phyloP scores from a whole-genome alignment of 108 stramenopile genomes.

The Schizochytrium sp. region DNA sequence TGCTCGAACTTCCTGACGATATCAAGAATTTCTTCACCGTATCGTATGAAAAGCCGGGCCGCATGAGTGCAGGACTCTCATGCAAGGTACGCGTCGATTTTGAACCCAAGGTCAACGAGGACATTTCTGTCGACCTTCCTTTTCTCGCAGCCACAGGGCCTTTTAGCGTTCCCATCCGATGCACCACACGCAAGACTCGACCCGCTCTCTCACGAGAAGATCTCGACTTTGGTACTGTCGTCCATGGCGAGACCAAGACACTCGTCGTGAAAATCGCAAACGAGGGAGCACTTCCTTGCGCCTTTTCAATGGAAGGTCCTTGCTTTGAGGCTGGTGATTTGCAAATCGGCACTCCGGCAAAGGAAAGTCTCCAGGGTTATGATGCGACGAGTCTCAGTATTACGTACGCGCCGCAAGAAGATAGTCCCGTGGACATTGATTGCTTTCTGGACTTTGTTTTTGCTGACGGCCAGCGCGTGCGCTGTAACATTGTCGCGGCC shows the following conservation, averaged over 20 bases:
- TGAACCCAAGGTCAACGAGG: slow-evolving; percentile 46
- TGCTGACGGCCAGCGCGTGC: slow-evolving; percentile 14
- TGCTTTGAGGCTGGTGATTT: slow-evolving; percentile 1
- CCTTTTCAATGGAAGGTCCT: slow-evolving; percentile 19
- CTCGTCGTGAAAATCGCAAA: slow-evolving; percentile 28
- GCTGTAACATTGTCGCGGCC: slow-evolving; percentile 1
- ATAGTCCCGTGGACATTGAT: background rate
- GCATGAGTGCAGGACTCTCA: slow-evolving; percentile 49
- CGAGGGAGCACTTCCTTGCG: slow-evolving; percentile 34
- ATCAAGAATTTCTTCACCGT: slow-evolving; percentile 47
- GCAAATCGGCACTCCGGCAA: background rate
- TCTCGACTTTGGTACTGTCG: slow-evolving; percentile 35
- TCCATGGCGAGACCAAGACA: slow-evolving; percentile 40
- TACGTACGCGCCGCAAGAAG: slow-evolving; percentile 37
- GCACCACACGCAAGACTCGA: slow-evolving; percentile 27
- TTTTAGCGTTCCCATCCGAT: slow-evolving; percentile 39
- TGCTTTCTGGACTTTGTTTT: background rate
- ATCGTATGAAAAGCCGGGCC: slow-evolving; percentile 40
- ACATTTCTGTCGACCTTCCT: slow-evolving; percentile 34
- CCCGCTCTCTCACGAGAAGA: slow-evolving; percentile 13
- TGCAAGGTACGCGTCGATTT: slow-evolving; percentile 43
- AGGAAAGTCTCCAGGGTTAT: slow-evolving; percentile 21
- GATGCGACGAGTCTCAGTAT: slow-evolving; percentile 24
- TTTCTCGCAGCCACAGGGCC: slow-evolving; percentile 45
- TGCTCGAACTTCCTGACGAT: slow-evolving; percentile 37